Evolutionary conservation across 306 rosid species (phyloP).

Genomic region (Dalbergia oliveri): DNA sequence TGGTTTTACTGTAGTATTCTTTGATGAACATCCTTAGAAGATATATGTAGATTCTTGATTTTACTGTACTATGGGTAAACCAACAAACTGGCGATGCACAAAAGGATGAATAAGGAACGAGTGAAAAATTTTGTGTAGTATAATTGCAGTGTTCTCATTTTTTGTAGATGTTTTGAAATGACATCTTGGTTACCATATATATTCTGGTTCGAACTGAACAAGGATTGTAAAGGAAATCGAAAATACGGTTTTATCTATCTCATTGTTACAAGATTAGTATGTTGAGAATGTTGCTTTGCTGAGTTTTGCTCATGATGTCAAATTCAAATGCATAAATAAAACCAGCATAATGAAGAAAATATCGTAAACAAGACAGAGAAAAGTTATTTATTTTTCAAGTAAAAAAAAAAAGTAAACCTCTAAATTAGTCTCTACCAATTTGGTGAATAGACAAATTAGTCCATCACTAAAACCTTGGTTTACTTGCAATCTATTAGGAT

Average conservation of each 20-base stretch:
- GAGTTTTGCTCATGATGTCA: background rate
- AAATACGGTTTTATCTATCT: slow-evolving; percentile 15
- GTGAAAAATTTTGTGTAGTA: slow-evolving; percentile 60
- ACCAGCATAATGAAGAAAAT: background rate
- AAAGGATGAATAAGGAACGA: slow-evolving; percentile 64
- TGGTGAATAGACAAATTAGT: no score
- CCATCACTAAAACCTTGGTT: no score
- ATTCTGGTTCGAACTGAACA: slow-evolving; percentile 38
- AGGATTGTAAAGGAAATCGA: slow-evolving; percentile 30
- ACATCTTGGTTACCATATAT: slow-evolving; percentile 46
- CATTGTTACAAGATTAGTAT: slow-evolving; percentile 16
- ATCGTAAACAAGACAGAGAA: background rate
- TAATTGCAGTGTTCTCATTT: slow-evolving; percentile 53
- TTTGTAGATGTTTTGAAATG: slow-evolving; percentile 59
- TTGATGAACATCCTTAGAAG: slow-evolving; percentile 52
- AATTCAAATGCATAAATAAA: slow-evolving; percentile 11
- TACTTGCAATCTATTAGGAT: no score
- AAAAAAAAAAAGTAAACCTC: background rate
- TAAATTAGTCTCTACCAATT: no score
- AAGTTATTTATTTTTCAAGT: no score
- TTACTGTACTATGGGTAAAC: background rate
- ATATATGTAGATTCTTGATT: slow-evolving; percentile 57
- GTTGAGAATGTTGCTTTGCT: background rate
- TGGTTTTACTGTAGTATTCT: slow-evolving; percentile 46
- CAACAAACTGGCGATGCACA: slow-evolving; percentile 42